Evolutionary conservation across 169 alveolate genomes (phyloP).

Genomic region (Plasmodium fragile): DNA sequence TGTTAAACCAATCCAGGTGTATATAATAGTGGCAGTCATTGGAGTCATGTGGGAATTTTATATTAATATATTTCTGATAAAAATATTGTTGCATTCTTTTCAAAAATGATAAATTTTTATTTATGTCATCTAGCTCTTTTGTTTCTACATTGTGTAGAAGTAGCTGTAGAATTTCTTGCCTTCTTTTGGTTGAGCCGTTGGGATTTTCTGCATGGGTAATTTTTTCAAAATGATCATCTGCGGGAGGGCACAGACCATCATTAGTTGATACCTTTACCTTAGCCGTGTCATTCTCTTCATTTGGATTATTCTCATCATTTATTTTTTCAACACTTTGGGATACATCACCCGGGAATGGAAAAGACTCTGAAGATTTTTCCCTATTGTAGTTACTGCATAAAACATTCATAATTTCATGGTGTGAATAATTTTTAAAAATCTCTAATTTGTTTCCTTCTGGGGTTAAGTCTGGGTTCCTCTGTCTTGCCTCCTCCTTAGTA

Average conservation of each 20-base stretch:
- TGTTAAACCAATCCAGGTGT: conserved; percentile 57
- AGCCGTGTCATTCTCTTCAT: not conserved
- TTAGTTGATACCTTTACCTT: not conserved
- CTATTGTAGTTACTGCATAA: not conserved
- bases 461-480: not conserved
- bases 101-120: conserved; percentile 40
- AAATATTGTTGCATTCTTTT: conserved; percentile 71
- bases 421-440: conserved; percentile 22
- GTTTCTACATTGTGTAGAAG: not conserved
- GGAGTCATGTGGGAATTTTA: conserved; percentile 48
- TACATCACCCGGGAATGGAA: not conserved
- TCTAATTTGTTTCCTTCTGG: not conserved
- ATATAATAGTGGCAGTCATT: conserved; percentile 27
- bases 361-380: conserved; percentile 6
- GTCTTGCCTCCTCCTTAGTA: conserved; percentile 5
- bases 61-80: conserved; percentile 48
- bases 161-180: not conserved
- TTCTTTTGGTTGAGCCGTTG: not conserved
- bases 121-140: not conserved
- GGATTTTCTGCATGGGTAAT: not conserved
- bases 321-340: conserved; percentile 3
- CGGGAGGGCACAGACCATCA: not conserved
- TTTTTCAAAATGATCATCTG: not conserved
- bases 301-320: not conserved
- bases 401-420: conserved; percentile 22